phyloP scores from a whole-genome alignment of 768 basidiomycete genomes.

The Kwoniella pini region DNA sequence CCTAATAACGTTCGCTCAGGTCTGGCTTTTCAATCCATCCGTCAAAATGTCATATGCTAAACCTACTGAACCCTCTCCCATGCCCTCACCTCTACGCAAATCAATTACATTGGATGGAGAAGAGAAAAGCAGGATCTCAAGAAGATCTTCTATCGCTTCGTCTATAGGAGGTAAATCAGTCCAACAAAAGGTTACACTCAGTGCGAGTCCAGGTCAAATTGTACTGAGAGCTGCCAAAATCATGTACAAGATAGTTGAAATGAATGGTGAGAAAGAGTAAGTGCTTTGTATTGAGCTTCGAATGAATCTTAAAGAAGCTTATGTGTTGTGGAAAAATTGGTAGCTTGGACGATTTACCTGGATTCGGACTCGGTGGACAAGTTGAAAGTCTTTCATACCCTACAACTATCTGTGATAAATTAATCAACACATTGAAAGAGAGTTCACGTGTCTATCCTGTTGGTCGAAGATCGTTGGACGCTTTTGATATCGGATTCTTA shows the following conservation, averaged over 20 bases:
- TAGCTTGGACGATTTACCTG: conserved; percentile 60
- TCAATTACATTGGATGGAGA: background rate
- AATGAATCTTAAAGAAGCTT: too few species aligned
- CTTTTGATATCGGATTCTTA: conserved; percentile 52
- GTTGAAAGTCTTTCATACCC: conserved; percentile 88
- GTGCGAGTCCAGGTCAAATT: background rate
- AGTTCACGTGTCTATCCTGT: conserved; percentile 60
- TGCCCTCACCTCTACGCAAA: conserved; percentile 57
- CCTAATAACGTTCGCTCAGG: conserved; percentile 62
- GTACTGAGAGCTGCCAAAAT: conserved; percentile 66
- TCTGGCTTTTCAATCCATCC: conserved; percentile 93
- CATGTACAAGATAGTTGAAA: conserved; percentile 69
- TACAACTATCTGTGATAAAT: conserved; percentile 68
- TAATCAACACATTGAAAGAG: conserved; percentile 71
- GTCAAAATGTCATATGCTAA: conserved; percentile 75
- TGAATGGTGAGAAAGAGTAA: conserved; percentile 10
- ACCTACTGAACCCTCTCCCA: conserved; percentile 61
- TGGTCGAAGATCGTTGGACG: conserved; percentile 44
- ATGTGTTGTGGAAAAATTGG: conserved; percentile 50
- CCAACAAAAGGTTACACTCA: background rate
- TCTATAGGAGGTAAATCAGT: background rate
- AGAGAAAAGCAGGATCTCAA: background rate
- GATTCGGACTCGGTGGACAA: conserved; percentile 79
- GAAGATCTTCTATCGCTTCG: conserved; percentile 9
- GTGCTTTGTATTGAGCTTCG: background rate